Percentiles rank a stretch among this genome's conserved stretches.
These are phyloP conservation scores for Periconia digitata DNA, from an alignment of 2,329 filamentous ascomycete genomes.

Conservation along the genomic window DNA sequence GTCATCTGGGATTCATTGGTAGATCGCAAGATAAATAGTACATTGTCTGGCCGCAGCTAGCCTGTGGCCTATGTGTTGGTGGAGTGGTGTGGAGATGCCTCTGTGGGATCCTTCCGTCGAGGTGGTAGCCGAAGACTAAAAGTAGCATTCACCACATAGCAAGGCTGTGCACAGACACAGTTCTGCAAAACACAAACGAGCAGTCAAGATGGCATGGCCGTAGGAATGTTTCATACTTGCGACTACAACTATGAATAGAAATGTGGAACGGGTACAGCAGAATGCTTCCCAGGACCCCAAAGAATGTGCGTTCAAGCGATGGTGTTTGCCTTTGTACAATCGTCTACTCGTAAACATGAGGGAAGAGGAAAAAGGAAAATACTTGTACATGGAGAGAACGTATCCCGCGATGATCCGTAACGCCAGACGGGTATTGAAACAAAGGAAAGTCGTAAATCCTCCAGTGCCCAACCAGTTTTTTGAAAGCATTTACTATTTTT, in stretches of 20 bases:
- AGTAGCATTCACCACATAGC: conserved; percentile 1
- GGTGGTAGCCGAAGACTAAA: neutral
- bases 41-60: too few relatives aligned
- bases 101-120: neutral
- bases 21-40: neutral
- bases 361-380: neutral
- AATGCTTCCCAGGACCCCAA: neutral
- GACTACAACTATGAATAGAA: conserved; percentile 2
- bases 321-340: neutral
- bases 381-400: neutral
- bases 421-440: conserved; percentile 2
- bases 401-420: neutral
- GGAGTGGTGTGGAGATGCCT: neutral
- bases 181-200: neutral
- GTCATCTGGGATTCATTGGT: neutral
- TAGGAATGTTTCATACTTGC: neutral
- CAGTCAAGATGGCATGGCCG: neutral
- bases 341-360: neutral
- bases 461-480: neutral
- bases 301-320: neutral
- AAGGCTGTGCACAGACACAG: conserved; percentile 3
- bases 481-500: neutral
- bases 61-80: too few relatives aligned
- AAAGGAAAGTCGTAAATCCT: conserved; percentile 2
- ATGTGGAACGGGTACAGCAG: neutral